These are phyloP conservation scores for Yarrowia sp. DNA, from an alignment of 805 yeast species.

Conservation along the genomic window DNA sequence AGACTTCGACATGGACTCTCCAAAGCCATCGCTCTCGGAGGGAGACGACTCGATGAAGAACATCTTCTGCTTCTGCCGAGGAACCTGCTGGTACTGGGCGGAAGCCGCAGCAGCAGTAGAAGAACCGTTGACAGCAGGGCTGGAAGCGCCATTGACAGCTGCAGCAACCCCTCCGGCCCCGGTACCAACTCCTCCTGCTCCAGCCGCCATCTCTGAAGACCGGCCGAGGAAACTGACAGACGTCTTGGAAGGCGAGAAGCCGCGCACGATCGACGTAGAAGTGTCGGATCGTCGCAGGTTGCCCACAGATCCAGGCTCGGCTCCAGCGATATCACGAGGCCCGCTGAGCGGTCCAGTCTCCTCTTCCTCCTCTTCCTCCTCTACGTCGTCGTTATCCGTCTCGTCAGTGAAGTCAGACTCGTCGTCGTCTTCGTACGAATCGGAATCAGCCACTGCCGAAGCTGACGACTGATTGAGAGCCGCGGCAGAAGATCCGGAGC, in stretches of 20 bases:
- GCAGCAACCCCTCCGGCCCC: background rate
- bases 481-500: background rate
- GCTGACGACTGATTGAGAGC: background rate
- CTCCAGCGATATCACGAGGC: background rate
- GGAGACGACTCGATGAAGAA: slow-evolving; percentile 43
- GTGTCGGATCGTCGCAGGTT: slow-evolving; percentile 34
- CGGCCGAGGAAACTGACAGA: slow-evolving; percentile 33
- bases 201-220: background rate
- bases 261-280: slow-evolving; percentile 38
- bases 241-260: slow-evolving; percentile 40
- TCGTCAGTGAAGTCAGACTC: slow-evolving; percentile 18
- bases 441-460: background rate
- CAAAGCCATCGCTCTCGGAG: slow-evolving; percentile 37
- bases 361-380: background rate
- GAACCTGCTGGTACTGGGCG: slow-evolving; percentile 26
- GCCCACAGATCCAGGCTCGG: background rate
- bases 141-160: background rate
- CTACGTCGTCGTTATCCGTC: slow-evolving; percentile 1
- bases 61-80: slow-evolving; percentile 36
- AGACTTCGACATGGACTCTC: slow-evolving; percentile 17
- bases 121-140: background rate
- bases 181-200: background rate
- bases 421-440: slow-evolving; percentile 13
- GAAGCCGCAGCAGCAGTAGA: background rate
- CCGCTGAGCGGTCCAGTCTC: background rate